Conservation (phyloP, 257 asterid species). For the Pogostemon cablin region DNA sequence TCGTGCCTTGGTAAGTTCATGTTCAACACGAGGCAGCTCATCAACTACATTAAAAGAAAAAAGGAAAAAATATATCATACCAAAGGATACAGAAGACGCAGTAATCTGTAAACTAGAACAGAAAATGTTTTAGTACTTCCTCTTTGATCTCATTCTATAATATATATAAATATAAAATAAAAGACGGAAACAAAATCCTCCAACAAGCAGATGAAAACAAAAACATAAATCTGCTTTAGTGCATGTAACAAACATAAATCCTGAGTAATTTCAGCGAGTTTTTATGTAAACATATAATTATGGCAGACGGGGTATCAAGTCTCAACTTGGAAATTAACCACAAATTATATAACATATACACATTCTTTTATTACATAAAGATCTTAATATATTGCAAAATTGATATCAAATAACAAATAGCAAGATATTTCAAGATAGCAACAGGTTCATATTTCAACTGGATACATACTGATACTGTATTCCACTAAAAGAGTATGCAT, state of each 20-base stretch:
- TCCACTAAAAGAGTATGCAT: constrained; percentile 4
- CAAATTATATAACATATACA: not conserved
- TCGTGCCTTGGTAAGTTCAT: too few relatives aligned
- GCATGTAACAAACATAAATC: constrained; percentile 10
- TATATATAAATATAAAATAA: too few relatives aligned
- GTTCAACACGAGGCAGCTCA: too few relatives aligned
- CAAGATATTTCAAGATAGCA: not conserved
- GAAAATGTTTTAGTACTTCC: too few relatives aligned
- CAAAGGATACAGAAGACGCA: too few relatives aligned
- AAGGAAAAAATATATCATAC: too few relatives aligned
- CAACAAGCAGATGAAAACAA: constrained; percentile 18
- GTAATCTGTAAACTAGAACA: too few relatives aligned
- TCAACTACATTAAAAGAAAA: too few relatives aligned
- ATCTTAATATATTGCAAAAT: constrained; percentile 5
- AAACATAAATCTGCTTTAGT: constrained; percentile 15
- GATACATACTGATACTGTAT: not conserved
- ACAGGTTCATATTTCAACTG: not conserved
- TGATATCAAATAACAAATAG: not conserved
- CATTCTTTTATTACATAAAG: not conserved
- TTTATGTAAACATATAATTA: not conserved
- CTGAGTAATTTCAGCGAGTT: constrained; percentile 4
- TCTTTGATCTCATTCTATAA: too few relatives aligned
- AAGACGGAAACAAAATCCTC: not conserved
- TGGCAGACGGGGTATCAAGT: not conserved
- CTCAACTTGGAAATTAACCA: constrained; percentile 9